Percentiles rank a stretch among this genome's conserved stretches.
Evolutionary conservation across 257 asterid species (phyloP).

Genomic region (Forsythia viridissima): DNA sequence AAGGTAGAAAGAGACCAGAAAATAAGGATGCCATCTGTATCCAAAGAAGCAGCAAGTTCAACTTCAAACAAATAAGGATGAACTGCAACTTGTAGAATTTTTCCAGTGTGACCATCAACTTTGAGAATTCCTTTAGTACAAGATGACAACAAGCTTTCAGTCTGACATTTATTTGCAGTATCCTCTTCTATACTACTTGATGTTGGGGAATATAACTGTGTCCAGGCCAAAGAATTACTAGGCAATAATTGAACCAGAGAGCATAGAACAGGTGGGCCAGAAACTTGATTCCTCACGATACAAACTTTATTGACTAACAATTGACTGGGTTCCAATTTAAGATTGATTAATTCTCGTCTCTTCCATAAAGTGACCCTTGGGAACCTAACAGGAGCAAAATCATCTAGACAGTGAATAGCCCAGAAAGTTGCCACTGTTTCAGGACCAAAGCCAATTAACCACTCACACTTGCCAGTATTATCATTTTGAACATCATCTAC

Average conservation of each 20-base stretch:
- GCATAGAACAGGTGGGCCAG: constrained; percentile 72
- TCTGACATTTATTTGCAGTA: constrained; percentile 38
- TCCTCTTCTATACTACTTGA: constrained; percentile 40
- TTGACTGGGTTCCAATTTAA: constrained; percentile 47
- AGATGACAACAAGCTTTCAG: constrained; percentile 39
- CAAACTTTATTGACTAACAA: constrained; percentile 51
- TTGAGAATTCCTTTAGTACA: constrained; percentile 52
- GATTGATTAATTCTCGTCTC: constrained; percentile 47
- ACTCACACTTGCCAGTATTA: constrained; percentile 77
- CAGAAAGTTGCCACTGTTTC: constrained; percentile 57
- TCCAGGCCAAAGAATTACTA: constrained; percentile 67
- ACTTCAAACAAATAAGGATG: constrained; percentile 68
- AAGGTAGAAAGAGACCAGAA: constrained; percentile 75
- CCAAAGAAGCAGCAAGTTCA: constrained; percentile 85
- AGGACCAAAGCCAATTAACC: constrained; percentile 91
- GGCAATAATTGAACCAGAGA: constrained; percentile 67
- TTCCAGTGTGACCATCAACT: constrained; percentile 68
- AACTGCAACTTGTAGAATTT: constrained; percentile 69
- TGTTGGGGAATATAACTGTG: constrained; percentile 54
- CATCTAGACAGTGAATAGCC: constrained; percentile 96
- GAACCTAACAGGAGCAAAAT: constrained; percentile 80
- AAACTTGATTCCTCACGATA: constrained; percentile 67
- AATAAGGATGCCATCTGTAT: constrained; percentile 62
- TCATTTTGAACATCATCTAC: constrained; percentile 52
- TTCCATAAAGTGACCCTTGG: constrained; percentile 93